Evolutionary conservation across 768 basidiomycete species (phyloP).

Genomic region (Boletus vermiculosoides): DNA sequence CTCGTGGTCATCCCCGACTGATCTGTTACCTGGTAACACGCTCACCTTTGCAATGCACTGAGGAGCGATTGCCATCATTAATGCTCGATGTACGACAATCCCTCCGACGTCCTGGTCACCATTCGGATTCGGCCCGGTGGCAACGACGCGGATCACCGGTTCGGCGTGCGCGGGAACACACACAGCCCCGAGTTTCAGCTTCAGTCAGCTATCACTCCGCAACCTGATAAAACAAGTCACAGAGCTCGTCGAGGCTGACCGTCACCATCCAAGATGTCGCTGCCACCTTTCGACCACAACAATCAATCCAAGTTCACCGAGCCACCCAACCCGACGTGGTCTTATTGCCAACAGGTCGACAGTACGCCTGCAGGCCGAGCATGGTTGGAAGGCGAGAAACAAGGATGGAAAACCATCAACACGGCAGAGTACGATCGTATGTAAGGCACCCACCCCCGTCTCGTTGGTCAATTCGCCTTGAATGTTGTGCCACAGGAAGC

Average conservation of each 20-base stretch:
- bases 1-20: neutral
- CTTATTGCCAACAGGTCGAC: slow-evolving; percentile 31
- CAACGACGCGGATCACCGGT: neutral
- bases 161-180: neutral
- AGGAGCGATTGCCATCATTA: neutral
- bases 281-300: slow-evolving; percentile 28
- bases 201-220: too few species aligned
- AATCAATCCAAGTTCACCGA: slow-evolving; percentile 26
- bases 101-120: neutral
- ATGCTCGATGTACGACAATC: neutral
- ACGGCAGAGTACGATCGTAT: slow-evolving; percentile 27
- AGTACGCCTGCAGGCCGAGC: slow-evolving; percentile 28
- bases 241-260: neutral
- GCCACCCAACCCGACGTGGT: slow-evolving; percentile 33
- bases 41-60: neutral
- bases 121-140: neutral
- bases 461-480: neutral
- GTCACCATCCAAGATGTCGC: slow-evolving; percentile 20
- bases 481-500: slow-evolving; percentile 9
- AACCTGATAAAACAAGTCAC: neutral
- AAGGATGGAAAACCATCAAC: slow-evolving; percentile 37
- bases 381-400: slow-evolving; percentile 36
- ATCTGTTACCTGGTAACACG: neutral
- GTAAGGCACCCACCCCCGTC: slow-evolving; percentile 17
- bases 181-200: neutral